phyloP scores from a whole-genome alignment of 768 basidiomycete genomes.

The Agaricus sinodeliciosus region DNA sequence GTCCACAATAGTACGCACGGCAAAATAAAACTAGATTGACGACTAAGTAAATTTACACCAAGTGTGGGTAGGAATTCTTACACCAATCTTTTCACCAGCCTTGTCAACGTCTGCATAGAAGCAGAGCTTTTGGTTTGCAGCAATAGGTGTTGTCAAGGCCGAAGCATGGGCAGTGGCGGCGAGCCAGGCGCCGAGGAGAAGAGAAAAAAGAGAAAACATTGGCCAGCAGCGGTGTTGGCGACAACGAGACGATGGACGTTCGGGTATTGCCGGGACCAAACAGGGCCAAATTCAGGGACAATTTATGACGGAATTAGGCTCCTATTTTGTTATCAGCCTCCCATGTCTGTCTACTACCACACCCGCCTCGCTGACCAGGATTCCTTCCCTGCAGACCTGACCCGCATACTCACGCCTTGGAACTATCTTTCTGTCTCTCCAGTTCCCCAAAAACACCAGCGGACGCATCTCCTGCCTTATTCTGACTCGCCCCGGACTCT shows the following conservation, averaged over 20 bases:
- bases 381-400: background rate
- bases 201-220: conserved; percentile 24
- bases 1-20: conserved; percentile 43
- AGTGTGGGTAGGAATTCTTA: conserved; percentile 29
- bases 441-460: conserved; percentile 15
- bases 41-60: conserved; percentile 8
- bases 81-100: conserved; percentile 86
- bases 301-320: background rate
- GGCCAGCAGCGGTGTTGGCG: background rate
- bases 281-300: background rate
- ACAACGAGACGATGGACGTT: background rate
- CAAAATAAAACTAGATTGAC: conserved; percentile 85
- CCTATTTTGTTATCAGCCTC: conserved; percentile 3
- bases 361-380: background rate
- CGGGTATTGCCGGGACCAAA: background rate
- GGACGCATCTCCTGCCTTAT: conserved; percentile 18
- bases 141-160: conserved; percentile 74
- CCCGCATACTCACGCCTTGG: conserved; percentile 9
- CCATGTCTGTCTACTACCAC: conserved; percentile 5
- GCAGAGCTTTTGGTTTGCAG: conserved; percentile 78
- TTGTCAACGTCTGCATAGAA: conserved; percentile 98
- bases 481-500: conserved; percentile 20
- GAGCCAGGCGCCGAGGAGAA: conserved; percentile 30
- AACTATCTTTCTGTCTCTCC: conserved; percentile 8
- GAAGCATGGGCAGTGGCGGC: conserved; percentile 37